These are phyloP conservation scores for Epicoccum sorghinum DNA, from an alignment of 2,329 filamentous ascomycete species.

Conservation along the genomic window DNA sequence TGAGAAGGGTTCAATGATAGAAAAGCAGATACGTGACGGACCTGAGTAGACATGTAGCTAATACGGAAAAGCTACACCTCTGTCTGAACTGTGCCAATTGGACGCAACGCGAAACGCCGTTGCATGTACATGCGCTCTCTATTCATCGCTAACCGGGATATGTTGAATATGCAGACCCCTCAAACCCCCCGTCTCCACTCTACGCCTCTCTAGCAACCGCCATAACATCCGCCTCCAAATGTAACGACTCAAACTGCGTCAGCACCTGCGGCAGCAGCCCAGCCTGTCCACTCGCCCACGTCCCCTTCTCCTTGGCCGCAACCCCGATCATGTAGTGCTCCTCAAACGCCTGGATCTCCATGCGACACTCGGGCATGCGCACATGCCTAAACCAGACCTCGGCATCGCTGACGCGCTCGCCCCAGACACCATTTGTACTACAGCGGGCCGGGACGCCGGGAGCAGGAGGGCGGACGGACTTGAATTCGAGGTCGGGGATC, in stretches of 20 bases:
- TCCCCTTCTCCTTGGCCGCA: conserved; percentile 49
- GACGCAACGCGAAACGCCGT: too few relatives aligned
- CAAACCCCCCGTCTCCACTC: not conserved
- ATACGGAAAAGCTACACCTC: too few relatives aligned
- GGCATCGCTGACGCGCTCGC: conserved; percentile 54
- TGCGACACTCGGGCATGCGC: conserved; percentile 57
- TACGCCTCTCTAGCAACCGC: conserved; percentile 24
- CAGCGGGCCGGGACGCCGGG: conserved; percentile 51
- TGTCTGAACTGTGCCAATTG: too few relatives aligned
- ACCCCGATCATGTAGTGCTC: conserved; percentile 65
- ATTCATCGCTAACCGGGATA: not conserved
- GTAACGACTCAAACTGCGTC: conserved; percentile 50
- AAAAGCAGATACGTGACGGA: too few relatives aligned
- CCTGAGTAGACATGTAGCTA: too few relatives aligned
- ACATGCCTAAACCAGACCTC: conserved; percentile 53
- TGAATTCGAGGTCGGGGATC: conserved; percentile 74
- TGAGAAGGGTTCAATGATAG: too few relatives aligned
- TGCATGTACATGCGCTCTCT: too few relatives aligned
- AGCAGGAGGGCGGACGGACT: conserved; percentile 60
- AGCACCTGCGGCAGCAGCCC: conserved; percentile 44
- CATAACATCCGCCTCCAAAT: conserved; percentile 55
- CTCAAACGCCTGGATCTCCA: conserved; percentile 65
- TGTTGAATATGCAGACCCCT: not conserved
- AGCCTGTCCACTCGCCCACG: conserved; percentile 36
- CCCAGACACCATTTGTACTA: conserved; percentile 53